Evolutionary conservation across 164 flowering plant genomes (phyloP), one percentile per base, ranked within the genome.

Genomic region (Chimonanthus praecox): DNA sequence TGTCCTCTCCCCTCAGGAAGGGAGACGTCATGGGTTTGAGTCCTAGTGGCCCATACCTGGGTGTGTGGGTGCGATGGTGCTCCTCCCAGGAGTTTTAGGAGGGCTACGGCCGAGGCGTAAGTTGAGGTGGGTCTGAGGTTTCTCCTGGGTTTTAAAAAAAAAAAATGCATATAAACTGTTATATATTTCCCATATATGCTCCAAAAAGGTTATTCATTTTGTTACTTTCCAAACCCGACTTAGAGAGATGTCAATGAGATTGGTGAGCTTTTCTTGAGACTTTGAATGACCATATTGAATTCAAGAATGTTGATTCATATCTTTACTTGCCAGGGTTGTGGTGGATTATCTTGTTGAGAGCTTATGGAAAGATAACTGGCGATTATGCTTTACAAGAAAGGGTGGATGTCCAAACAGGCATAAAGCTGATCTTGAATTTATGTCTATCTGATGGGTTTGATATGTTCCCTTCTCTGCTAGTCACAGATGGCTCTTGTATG

Each of bases 401-500:
- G 81, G 92, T 91, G 72, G 98, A 93, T 78, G 90, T 90, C 45
- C 98, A 93, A 82, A 93, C 95, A 3, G 97, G 98, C 73, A 91
- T 91, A 70, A 84, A 84, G 67, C 78, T 90, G 73, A 87, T 94
- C 20, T 84, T 94, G 15, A 90, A 92, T 72, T 75, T 94, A 75
- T 94, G 98, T 49, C 79, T 94, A 65, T 72, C 90, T 18, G 94
- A 94, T 87, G 98, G 98, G 9, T 94, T 94, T 83, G 98, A 92
- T 78, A 92, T 92, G 98, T 94, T 94, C 76, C 98, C 98, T 5
- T 76, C 98, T 49, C 85, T 94, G 54, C 71, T 94, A 64, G 98
- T 94, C 74, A 89, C 97, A 47, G 98, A 94, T 85, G 98, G 97
- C 54, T 94, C 98, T 64, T 94, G 96, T 83, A 94, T 94, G 98